These are phyloP conservation scores for Aspergillus sp. DNA, from an alignment of 2,329 filamentous ascomycete genomes.

Conservation along the genomic window DNA sequence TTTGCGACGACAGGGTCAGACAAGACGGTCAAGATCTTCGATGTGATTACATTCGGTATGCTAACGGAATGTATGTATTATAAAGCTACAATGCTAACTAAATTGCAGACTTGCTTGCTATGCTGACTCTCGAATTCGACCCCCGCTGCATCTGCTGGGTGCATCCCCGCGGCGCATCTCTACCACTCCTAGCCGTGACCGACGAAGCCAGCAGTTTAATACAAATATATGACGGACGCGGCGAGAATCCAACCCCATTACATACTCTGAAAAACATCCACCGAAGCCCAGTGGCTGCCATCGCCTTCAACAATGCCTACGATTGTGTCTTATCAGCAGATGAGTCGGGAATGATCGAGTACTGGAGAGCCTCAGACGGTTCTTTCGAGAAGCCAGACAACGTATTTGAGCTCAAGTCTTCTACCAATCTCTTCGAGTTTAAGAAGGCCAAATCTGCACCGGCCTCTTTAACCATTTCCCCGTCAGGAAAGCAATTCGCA, in stretches of 20 bases:
- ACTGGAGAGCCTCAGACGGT: slow-evolving; percentile 75
- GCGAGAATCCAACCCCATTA: slow-evolving; percentile 72
- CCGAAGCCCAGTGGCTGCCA: slow-evolving; percentile 73
- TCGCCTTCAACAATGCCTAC: slow-evolving; percentile 84
- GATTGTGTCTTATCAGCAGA: slow-evolving; percentile 92
- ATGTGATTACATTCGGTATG: slow-evolving; percentile 73
- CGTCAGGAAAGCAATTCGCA: slow-evolving; percentile 80
- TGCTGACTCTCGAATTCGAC: slow-evolving; percentile 72
- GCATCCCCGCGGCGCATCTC: slow-evolving; percentile 80
- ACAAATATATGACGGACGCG: slow-evolving; percentile 83
- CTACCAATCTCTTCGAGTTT: slow-evolving; percentile 93
- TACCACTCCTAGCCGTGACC: slow-evolving; percentile 82
- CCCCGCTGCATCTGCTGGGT: slow-evolving; percentile 90
- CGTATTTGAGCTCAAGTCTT: slow-evolving; percentile 90
- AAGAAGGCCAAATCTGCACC: slow-evolving; percentile 91
- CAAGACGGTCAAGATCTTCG: slow-evolving; percentile 54
- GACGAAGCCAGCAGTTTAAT: slow-evolving; percentile 72
- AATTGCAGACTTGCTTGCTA: slow-evolving; percentile 68
- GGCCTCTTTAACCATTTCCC: slow-evolving; percentile 78
- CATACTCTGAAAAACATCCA: slow-evolving; percentile 81
- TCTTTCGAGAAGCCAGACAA: slow-evolving; percentile 87
- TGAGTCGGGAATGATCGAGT: slow-evolving; percentile 90
- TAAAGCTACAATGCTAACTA: slow-evolving; percentile 14
- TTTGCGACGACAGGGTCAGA: slow-evolving; percentile 79
- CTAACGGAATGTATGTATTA: neutral